phyloP scores from a whole-genome alignment of 176 grass and related monocot genomes.

The Areca catechu region DNA sequence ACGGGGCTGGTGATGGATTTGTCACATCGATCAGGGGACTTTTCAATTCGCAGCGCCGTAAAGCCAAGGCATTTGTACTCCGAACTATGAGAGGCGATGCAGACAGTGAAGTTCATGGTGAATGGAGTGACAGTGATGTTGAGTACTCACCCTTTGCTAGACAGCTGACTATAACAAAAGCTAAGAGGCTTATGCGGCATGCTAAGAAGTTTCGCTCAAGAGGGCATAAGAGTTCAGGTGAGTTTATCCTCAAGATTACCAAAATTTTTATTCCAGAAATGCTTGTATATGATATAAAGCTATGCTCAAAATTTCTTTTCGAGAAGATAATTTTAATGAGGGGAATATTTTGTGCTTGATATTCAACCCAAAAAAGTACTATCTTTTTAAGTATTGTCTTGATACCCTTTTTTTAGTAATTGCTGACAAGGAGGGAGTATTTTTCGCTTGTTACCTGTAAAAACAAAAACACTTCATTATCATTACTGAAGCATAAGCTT shows the following conservation, averaged over 20 bases:
- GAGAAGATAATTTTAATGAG: too few species aligned
- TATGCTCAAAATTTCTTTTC: too few species aligned
- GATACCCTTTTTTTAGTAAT: too few species aligned
- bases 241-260: neutral
- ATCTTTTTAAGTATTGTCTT: too few species aligned
- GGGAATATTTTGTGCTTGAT: too few species aligned
- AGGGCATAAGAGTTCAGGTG: constrained; percentile 79
- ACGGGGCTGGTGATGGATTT: constrained; percentile 89
- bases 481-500: too few species aligned
- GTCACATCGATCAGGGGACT: constrained; percentile 93
- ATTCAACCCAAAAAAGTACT: too few species aligned
- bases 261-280: too few species aligned
- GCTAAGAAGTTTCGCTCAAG: constrained; percentile 80
- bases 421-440: too few species aligned
- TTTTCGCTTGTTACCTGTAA: too few species aligned
- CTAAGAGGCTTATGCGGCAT: constrained; percentile 71
- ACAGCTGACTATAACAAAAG: constrained; percentile 84
- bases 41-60: constrained; percentile 96
- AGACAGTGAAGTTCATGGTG: constrained; percentile 74
- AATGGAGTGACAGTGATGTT: constrained; percentile 92
- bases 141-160: constrained; percentile 73
- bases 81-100: constrained; percentile 65
- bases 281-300: too few species aligned
- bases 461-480: too few species aligned
- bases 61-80: constrained; percentile 80